Evolutionary conservation across 805 yeast genomes (phyloP).

Genomic region (Limtongozyma cylindracea): DNA sequence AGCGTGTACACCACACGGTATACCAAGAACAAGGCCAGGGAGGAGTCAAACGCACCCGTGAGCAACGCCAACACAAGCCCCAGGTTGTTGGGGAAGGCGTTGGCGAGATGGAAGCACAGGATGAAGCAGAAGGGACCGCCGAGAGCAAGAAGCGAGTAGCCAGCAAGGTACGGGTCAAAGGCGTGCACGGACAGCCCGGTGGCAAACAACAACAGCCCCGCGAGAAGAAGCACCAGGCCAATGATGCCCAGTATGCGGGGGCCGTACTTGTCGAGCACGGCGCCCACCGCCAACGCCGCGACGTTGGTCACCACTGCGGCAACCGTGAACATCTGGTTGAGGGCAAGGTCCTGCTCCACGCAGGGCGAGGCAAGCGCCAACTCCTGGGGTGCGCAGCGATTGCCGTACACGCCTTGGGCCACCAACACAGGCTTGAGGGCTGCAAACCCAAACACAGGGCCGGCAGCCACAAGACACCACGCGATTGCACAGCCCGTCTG

Average conservation of each 20-base stretch:
- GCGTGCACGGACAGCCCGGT: slow-evolving; percentile 5
- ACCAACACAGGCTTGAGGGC: slow-evolving; percentile 73
- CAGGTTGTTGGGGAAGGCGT: slow-evolving; percentile 59
- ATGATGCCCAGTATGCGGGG: slow-evolving; percentile 57
- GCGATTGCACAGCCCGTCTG: slow-evolving; percentile 53
- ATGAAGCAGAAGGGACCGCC: slow-evolving; percentile 93
- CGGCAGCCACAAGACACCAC: slow-evolving; percentile 86
- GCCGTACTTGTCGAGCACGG: slow-evolving; percentile 53
- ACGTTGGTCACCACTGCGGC: slow-evolving; percentile 78
- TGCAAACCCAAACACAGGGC: slow-evolving; percentile 88
- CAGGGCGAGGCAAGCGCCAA: slow-evolving; percentile 12
- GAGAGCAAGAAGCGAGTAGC: slow-evolving; percentile 54
- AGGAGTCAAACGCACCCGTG: slow-evolving; percentile 87
- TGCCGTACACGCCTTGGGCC: slow-evolving; percentile 49
- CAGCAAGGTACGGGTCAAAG: slow-evolving; percentile 45
- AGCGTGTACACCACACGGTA: slow-evolving; percentile 35
- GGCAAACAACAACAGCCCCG: slow-evolving; percentile 29
- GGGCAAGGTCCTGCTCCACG: slow-evolving; percentile 54
- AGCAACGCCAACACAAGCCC: slow-evolving; percentile 62
- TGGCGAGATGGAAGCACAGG: slow-evolving; percentile 74
- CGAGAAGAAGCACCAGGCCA: slow-evolving; percentile 34
- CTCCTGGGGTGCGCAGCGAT: slow-evolving; percentile 22
- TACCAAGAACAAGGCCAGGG: slow-evolving; percentile 63
- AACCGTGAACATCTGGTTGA: slow-evolving; percentile 62
- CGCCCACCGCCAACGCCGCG: slow-evolving; percentile 63